Evolutionary conservation across 768 basidiomycete species (phyloP), one percentile per base, ranked within the genome.

Genomic region (Hirschioporus abietinus): DNA sequence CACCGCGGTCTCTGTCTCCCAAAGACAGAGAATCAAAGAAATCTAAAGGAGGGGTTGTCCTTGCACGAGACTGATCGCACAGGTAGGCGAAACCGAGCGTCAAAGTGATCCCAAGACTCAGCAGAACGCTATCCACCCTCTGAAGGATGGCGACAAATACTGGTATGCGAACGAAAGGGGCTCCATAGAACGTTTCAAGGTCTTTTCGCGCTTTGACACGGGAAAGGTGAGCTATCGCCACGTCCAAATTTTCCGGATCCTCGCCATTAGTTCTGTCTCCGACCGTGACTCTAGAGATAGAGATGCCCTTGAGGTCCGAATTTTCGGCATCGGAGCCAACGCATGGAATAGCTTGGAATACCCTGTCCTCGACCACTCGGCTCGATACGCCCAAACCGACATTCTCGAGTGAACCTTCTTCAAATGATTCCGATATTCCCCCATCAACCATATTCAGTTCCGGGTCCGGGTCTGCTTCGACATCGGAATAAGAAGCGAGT

Each of bases 151-250:
- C 85, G 23, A 95, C 83, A 73, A 93, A 90, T 1, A 91, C 86
- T 0, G 92, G 92, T 34, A 95, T 91, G 68, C 82, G 91, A 60
- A 94, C 86, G 52, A 89, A 81, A 1, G 93, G 89, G n/a, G 90
- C 75, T 1, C 92, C 92, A 71, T 92, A 93, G 6, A 92, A 81
- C 63, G 87, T 86, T 73, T 93, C 92, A 52, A 95, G 76, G 67
- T 94, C 93, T 72, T 91, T 88, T 58, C 92, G 79, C 23, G 80
- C 82, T 71, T 88, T 88, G 64, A 91, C 74, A 1, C 81, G 78
- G 57, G 91, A 74, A 25, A 94, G 76, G 72, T 85, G 80, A 27
- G 91, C 87, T 35, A 93, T 77, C 73, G 92, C 89, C 58, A 81
- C 78, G 67, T 91, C 88, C 35, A 91, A 81, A 66, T 84, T 85